Evolutionary conservation across 2,329 filamentous ascomycete species (phyloP).

Genomic region (Coniochaeta sp.): DNA sequence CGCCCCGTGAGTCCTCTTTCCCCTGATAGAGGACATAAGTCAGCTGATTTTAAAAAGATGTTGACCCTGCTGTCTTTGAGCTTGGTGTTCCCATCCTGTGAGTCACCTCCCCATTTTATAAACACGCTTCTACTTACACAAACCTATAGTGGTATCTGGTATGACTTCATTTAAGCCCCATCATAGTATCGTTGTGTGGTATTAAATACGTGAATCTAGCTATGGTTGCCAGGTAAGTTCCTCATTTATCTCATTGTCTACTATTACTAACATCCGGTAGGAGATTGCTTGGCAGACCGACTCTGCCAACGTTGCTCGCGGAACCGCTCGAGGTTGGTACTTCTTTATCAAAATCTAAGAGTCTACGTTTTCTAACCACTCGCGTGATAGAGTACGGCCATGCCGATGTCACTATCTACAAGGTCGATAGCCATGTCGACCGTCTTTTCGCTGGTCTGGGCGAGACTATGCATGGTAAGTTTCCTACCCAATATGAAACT

Average conservation of each 20-base stretch:
- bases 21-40: not conserved
- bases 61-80: conserved; percentile 75
- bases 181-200: conserved; percentile 2
- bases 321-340: conserved; percentile 41
- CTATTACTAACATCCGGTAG: conserved; percentile 3
- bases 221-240: conserved; percentile 35
- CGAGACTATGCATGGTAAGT: conserved; percentile 47
- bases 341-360: not conserved
- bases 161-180: conserved; percentile 8
- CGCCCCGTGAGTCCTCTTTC: conserved; percentile 38
- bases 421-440: conserved; percentile 58
- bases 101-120: conserved; percentile 15
- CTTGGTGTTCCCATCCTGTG: conserved; percentile 54
- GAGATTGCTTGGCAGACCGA: conserved; percentile 66
- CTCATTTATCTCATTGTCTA: not conserved
- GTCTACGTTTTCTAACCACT: too few relatives aligned
- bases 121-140: conserved; percentile 7
- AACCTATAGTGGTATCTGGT: conserved; percentile 18
- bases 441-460: conserved; percentile 71
- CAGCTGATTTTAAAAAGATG: conserved; percentile 32
- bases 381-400: conserved; percentile 56
- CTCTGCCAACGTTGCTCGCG: conserved; percentile 55
- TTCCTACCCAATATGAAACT: not conserved
- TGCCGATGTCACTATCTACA: conserved; percentile 56
- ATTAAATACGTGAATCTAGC: conserved; percentile 22